Base-by-base conservation (phyloP, 2,329 filamentous ascomycete species). In the Penicillium sp. region DNA sequence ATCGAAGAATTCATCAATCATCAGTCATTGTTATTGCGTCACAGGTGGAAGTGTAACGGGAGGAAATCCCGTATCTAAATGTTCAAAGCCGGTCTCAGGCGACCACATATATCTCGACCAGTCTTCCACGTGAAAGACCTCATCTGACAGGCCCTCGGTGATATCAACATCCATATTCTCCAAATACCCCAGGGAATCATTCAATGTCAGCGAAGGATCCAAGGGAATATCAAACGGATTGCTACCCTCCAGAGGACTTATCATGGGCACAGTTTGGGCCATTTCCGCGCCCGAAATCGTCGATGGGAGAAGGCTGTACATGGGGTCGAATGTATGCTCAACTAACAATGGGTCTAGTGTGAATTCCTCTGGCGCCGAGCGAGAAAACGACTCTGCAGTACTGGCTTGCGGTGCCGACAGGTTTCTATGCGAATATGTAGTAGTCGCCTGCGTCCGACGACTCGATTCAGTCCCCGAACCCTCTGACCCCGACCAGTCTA, bases 91-190 rank as follows among this genome's bases (percentile, higher is more conserved):
- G 3, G 56, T 65, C 50, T 65, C 61, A 8, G 61, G 54, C 21
- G 63, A 63, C 61, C 61, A 65, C 60, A 65, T 63, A 51, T 63
- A 65, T 34, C 63, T 48, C 9, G 63, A 63, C 63, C 63, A 65
- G 52, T 65, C 63, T 44, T 65, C 61, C 11, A 65, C 61, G 45
- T 60, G 56, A 19, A 63, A 65, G 11, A 52, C 42, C 4, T 62
- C 61, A 18, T 64, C 63, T 14, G 55, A 33, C 47, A 65, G 36
- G 2, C 58, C 58, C 26, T 55, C 59, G 1, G 54, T 55, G 11
- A 62, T 8, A 54, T 64, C 61, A 46, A 65, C 28, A 31, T 63
- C 56, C 60, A 63, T 57, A 36, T 59, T 58, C 13, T 59, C 53
- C 53, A 61, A 46, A 51, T 58, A 64, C 0, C 49, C 51, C 45